Base-by-base conservation (phyloP, 305 asterid species). In the Solanum aculeatissimum region DNA sequence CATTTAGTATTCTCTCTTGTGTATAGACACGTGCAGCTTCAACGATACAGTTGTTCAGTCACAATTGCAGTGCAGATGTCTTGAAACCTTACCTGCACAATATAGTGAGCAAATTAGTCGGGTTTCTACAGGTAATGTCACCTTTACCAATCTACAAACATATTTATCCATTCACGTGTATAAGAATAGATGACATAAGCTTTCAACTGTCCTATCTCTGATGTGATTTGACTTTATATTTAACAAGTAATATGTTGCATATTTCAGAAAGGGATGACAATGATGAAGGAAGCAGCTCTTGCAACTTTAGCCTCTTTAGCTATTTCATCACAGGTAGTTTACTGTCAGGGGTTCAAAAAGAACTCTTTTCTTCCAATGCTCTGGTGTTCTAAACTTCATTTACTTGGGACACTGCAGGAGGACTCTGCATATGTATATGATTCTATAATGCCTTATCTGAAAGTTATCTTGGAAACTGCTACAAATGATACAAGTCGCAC, bases 71-170 rank as follows among this genome's bases (percentile, higher is more conserved):
- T 27, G 32, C 79, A 49, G 78, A 83, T n/a, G 9, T 83, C 81
- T 27, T 83, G 65, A 83, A 49, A 68, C 85, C 80, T 68, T 51
- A 83, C 78, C 62, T 83, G 85, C 72, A 68, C 18, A 51, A 47
- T 10, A 83, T 51, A 49, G 51, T 83, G 32, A 38, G 49, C 16
- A 83, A 83, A 83, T 51, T 83, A 55, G 35, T 68, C 5, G 47
- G 15, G 62, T 51, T 83, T 69, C 65, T 51, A 16, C 68, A 68
- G 68, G 85, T 83, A 57, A 83, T 63, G 58, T 42, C 19, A 47
- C 49, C 32, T 35, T 4, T 63, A 21, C 25, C 49, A 65, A 82
- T 66, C 57, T 38, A n/a, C 8, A 13, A 25, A 25, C 18, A 8
- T 40, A 40, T 14, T 54, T 55, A 55, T 55, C 11, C 12, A 12